Evolutionary conservation across 768 basidiomycete species (phyloP).

Genomic region (Bullera alba): DNA sequence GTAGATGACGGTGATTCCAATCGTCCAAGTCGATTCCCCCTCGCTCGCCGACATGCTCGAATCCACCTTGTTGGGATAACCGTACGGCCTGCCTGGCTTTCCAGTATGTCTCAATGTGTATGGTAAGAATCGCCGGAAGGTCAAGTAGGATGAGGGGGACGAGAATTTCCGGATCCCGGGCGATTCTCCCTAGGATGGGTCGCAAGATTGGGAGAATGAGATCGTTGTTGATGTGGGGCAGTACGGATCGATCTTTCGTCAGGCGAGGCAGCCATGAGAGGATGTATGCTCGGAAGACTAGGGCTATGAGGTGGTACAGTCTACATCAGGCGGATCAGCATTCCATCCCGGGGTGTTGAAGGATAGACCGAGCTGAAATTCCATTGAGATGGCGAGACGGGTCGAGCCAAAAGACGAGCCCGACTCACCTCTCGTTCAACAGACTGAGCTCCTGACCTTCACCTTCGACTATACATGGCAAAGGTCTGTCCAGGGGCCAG

Average conservation of each 20-base stretch:
- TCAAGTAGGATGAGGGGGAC: slow-evolving; percentile 22
- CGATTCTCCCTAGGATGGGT: slow-evolving; percentile 18
- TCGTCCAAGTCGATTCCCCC: background rate
- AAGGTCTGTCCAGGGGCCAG: slow-evolving; percentile 7
- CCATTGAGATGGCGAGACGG: background rate
- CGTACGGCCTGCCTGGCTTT: slow-evolving; percentile 6
- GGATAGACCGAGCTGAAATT: too few relatives aligned
- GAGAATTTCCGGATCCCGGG: slow-evolving; percentile 9
- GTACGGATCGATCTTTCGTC: slow-evolving; percentile 26
- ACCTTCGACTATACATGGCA: slow-evolving; percentile 14
- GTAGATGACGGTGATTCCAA: slow-evolving; percentile 25
- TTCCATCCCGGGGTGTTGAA: too few relatives aligned
- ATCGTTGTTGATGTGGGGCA: slow-evolving; percentile 15
- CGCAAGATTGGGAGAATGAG: slow-evolving; percentile 23
- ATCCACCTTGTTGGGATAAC: background rate
- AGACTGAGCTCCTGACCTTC: slow-evolving; percentile 8
- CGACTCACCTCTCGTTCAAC: slow-evolving; percentile 33
- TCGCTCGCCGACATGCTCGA: background rate
- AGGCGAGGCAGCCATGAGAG: slow-evolving; percentile 36
- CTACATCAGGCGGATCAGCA: slow-evolving; percentile 3
- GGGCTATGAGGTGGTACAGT: slow-evolving; percentile 29
- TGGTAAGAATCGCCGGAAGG: slow-evolving; percentile 21
- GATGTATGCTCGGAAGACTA: slow-evolving; percentile 29
- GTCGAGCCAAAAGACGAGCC: background rate
- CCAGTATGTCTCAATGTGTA: slow-evolving; percentile 25